Conservation (phyloP, 2,329 filamentous ascomycete genomes). For the Nemania diffusa region DNA sequence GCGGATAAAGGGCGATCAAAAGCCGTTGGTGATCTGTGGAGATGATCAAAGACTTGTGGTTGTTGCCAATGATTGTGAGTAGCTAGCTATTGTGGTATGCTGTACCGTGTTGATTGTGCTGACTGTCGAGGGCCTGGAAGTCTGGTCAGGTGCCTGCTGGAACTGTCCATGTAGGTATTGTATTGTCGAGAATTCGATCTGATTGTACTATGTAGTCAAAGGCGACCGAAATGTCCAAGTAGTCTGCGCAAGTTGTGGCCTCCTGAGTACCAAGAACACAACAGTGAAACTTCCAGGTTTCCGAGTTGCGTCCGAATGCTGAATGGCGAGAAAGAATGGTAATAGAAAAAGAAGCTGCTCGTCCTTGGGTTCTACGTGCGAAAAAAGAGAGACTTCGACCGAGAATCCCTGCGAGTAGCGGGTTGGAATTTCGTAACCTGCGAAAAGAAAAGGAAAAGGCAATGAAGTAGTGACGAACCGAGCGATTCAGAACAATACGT, state of each 20-base stretch:
- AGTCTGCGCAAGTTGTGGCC: not conserved
- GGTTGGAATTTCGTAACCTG: conserved; percentile 44
- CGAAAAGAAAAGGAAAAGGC: conserved; percentile 36
- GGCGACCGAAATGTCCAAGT: not conserved
- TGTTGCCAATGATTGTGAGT: conserved; percentile 18
- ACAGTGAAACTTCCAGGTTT: conserved; percentile 52
- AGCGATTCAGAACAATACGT: conserved; percentile 34
- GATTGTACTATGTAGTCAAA: not conserved
- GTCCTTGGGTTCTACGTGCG: conserved; percentile 28
- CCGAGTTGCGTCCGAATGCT: conserved; percentile 41
- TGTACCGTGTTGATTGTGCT: conserved; percentile 34
- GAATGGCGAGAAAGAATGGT: conserved; percentile 38
- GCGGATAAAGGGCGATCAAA: conserved; percentile 39
- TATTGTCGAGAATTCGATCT: conserved; percentile 19
- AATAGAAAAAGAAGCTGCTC: conserved; percentile 28
- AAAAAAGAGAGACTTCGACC: conserved; percentile 43
- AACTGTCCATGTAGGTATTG: conserved; percentile 24
- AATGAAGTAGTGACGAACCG: conserved; percentile 33
- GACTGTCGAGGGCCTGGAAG: conserved; percentile 4
- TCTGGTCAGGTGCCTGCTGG: conserved; percentile 24
- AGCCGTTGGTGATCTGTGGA: conserved; percentile 24
- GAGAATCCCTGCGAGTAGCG: conserved; percentile 37
- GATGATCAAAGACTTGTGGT: conserved; percentile 32
- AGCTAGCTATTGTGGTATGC: conserved; percentile 3
- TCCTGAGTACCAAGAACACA: conserved; percentile 41